Evolutionary conservation across 2,329 filamentous ascomycete genomes (phyloP).

Genomic region (Beauveria rudraprayagi): DNA sequence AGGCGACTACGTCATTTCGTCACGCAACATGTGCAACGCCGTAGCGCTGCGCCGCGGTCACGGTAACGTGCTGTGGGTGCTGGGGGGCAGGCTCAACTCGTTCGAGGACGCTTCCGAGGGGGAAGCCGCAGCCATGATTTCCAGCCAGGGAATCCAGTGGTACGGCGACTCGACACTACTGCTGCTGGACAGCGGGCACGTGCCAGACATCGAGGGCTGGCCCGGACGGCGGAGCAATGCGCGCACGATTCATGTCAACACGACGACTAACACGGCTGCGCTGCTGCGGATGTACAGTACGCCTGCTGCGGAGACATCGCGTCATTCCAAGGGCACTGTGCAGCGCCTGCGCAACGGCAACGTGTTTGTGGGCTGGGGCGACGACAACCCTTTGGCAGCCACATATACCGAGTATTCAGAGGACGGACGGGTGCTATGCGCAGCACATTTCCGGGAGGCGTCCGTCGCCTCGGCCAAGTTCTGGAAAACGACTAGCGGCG

Average conservation of each 20-base stretch:
- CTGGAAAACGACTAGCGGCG: neutral
- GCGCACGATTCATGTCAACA: conserved; percentile 38
- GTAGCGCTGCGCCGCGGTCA: conserved; percentile 31
- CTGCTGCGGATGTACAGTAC: conserved; percentile 38
- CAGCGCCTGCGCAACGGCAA: conserved; percentile 45
- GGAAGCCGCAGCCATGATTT: conserved; percentile 46
- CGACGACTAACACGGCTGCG: conserved; percentile 33
- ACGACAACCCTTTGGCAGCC: conserved; percentile 22
- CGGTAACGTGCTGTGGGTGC: conserved; percentile 34
- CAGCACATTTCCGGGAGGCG: conserved; percentile 31
- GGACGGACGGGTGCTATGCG: conserved; percentile 36
- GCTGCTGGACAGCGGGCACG: conserved; percentile 29
- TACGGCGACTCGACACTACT: conserved; percentile 38
- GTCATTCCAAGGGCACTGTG: conserved; percentile 34
- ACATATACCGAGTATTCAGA: conserved; percentile 35
- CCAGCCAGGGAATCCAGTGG: conserved; percentile 29
- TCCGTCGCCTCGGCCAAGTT: neutral
- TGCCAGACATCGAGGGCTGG: neutral
- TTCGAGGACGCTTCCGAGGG: conserved; percentile 47
- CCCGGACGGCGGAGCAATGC: conserved; percentile 25
- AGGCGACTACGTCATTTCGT: conserved; percentile 45
- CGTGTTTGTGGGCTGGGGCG: conserved; percentile 48
- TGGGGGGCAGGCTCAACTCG: conserved; percentile 39
- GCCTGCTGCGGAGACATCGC: conserved; percentile 38
- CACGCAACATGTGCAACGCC: conserved; percentile 39